phyloP scores from a whole-genome alignment of 768 basidiomycete species.

The Sistotremastrum niveocremeum region DNA sequence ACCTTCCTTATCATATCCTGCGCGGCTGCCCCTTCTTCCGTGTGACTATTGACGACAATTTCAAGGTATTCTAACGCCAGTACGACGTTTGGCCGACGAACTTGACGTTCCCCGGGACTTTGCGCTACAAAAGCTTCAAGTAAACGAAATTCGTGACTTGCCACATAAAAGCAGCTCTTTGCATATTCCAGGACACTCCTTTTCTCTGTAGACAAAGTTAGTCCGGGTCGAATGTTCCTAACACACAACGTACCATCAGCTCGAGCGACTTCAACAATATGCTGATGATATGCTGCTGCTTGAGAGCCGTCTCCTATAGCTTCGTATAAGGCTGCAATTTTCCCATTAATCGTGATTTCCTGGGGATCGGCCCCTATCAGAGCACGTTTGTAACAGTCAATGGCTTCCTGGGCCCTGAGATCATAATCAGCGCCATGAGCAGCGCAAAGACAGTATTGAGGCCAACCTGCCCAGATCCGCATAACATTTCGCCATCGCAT shows the following conservation, averaged over 20 bases:
- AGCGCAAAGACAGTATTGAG: neutral
- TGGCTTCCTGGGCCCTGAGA: conserved; percentile 69
- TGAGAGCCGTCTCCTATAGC: conserved; percentile 51
- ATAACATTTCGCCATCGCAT: conserved; percentile 87
- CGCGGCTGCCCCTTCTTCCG: conserved; percentile 66
- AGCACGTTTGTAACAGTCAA: conserved; percentile 85
- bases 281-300: conserved; percentile 69
- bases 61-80: conserved; percentile 66
- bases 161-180: conserved; percentile 74
- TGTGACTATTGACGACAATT: conserved; percentile 62
- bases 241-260: conserved; percentile 35
- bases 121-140: neutral
- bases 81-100: conserved; percentile 43
- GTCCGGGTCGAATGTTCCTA: neutral
- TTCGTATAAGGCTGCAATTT: conserved; percentile 59
- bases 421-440: neutral
- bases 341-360: conserved; percentile 60
- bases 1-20: conserved; percentile 55
- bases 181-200: conserved; percentile 60
- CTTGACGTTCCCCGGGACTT: conserved; percentile 17
- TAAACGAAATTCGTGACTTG: conserved; percentile 50
- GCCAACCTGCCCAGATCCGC: conserved; percentile 76
- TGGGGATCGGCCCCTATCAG: conserved; percentile 67
- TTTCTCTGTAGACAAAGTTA: conserved; percentile 29
- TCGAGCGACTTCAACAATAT: conserved; percentile 61